Evolutionary conservation across 202 grass and related monocot genomes (phyloP).

Genomic region (Saccharum hybrid): DNA sequence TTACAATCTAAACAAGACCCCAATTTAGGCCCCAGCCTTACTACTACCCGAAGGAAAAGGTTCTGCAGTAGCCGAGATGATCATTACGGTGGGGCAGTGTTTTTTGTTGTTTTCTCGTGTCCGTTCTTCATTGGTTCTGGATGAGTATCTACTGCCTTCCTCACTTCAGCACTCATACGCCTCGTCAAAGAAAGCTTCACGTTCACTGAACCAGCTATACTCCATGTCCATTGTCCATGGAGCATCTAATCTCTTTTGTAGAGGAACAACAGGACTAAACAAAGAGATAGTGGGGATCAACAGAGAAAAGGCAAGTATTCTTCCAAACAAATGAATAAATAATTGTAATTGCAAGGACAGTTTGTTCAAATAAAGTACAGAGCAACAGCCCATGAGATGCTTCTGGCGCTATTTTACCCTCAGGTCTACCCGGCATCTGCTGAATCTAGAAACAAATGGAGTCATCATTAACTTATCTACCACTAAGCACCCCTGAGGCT

Average conservation of each 20-base stretch:
- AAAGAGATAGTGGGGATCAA: slow-evolving; percentile 32
- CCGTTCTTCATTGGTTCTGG: slow-evolving; percentile 19
- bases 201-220: slow-evolving; percentile 13
- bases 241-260: slow-evolving; percentile 2
- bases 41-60: slow-evolving; percentile 24
- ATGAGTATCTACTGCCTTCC: slow-evolving; percentile 24
- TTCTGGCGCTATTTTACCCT: background rate
- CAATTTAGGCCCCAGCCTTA: slow-evolving; percentile 13
- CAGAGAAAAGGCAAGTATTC: slow-evolving; percentile 23
- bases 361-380: slow-evolving; percentile 17
- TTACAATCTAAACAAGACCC: too few relatives aligned
- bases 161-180: slow-evolving; percentile 4
- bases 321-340: slow-evolving; percentile 30
- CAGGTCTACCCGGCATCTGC: slow-evolving; percentile 1
- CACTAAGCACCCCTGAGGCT: background rate
- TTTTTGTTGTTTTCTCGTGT: background rate
- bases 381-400: too few relatives aligned
- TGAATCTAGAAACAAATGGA: slow-evolving; percentile 31
- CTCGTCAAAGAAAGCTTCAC: slow-evolving; percentile 13
- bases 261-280: background rate
- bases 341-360: slow-evolving; percentile 24
- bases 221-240: background rate
- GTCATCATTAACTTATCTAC: slow-evolving; percentile 4
- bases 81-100: background rate
- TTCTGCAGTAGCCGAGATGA: background rate